Base-by-base conservation (phyloP, 2,329 filamentous ascomycete species). In the Fusarium brachygibbosum region DNA sequence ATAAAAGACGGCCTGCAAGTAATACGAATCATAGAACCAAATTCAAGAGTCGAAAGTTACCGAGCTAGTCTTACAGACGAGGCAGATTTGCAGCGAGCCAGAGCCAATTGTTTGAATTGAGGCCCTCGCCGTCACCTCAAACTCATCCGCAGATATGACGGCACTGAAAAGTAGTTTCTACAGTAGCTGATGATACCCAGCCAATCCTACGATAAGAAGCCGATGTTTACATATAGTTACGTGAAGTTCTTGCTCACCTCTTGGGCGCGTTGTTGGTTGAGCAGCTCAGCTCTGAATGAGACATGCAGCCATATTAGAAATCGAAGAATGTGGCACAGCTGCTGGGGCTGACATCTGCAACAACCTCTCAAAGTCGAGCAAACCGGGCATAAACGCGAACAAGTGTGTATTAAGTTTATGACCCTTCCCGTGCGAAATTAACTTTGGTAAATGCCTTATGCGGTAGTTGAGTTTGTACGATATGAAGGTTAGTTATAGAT, bases 41-140 rank as follows among this genome's bases (percentile, higher is more conserved):
- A 9, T 11, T 16, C 5, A 10, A 45, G 12, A 56, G 8, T 16
- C 16, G 6, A 12, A 16, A 35, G 31, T 19, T 21, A 23, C 9
- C 40, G 17, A 13, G 25, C 5, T 13, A 34, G 21, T 25, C 28
- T 42, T 54, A 41, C 35, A 45, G n/a, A 13, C 6, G 37, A 28
- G 62, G 46, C 50, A 48, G 8, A 46, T 25, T 31, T 16, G 12
- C 41, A 38, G 17, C 25, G 21, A 45, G 31, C 8, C 32, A 14
- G 34, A 28, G 29, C 49, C 56, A 51, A 40, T 51, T 11, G 13
- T 67, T 67, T 63, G 64, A 67, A 49, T 67, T 67, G 64, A 37
- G 49, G 56, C 63, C n/a, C 13, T n/a, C 19, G 6, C 19, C 4
- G 8, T 16, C 12, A 28, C 31, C 29, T 31, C 29, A 29, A 40